A percentile compares a stretch with the other conserved stretches of the same genome.
Evolutionary conservation across 208 protist species (phyloP).

Genomic region (Crithidia expoeki): DNA sequence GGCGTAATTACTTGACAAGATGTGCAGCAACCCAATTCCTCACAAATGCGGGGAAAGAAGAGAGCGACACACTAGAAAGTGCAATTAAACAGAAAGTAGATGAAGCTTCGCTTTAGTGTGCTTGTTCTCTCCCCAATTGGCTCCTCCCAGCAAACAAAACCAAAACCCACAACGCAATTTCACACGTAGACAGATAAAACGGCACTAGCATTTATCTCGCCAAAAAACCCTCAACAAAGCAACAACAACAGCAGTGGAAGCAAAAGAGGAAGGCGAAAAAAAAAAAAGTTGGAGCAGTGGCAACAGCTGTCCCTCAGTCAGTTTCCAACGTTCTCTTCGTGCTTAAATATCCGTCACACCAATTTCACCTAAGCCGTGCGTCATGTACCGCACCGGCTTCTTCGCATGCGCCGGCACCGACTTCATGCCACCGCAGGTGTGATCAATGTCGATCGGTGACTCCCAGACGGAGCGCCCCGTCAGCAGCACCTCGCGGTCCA

Average conservation of each 20-base stretch:
- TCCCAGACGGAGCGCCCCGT: constrained; percentile 91
- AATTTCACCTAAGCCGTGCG: constrained; percentile 53
- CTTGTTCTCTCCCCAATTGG: neutral
- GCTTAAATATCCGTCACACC: constrained; percentile 83
- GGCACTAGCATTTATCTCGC: too few species aligned
- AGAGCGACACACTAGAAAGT: neutral
- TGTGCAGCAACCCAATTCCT: constrained; percentile 1
- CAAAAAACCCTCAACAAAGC: too few species aligned
- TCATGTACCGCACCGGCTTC: constrained; percentile 78
- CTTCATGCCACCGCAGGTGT: constrained; percentile 79
- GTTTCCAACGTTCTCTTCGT: constrained; percentile 16
- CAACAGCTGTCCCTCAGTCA: too few species aligned
- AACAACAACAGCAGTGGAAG: neutral
- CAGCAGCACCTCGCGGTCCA: constrained; percentile 90
- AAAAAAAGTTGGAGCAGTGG: too few species aligned
- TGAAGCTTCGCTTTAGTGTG: neutral
- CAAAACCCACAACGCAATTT: too few species aligned
- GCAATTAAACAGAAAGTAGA: neutral
- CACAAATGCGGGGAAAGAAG: neutral
- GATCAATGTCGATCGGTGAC: constrained; percentile 87
- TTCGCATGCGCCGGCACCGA: constrained; percentile 84
- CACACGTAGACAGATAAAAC: too few species aligned
- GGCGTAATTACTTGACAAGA: too few species aligned
- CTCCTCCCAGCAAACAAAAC: too few species aligned
- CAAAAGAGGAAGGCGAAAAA: constrained; percentile 1